phyloP scores from a whole-genome alignment of 2,329 filamentous ascomycete genomes.

The Talaromyces sp. region DNA sequence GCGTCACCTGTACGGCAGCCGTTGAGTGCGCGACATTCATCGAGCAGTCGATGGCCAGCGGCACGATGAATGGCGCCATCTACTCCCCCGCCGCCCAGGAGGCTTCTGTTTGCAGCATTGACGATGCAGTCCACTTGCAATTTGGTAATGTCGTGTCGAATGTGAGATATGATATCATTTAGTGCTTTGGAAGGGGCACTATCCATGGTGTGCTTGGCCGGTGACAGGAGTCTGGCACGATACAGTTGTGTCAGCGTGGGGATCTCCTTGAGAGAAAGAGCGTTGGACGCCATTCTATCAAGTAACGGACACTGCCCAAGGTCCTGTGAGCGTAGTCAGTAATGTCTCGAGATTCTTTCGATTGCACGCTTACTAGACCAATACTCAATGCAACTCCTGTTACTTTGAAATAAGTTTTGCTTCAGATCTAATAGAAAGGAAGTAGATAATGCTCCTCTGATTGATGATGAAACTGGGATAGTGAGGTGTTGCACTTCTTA shows the following conservation, averaged over 20 bases:
- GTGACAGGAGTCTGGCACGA: conserved; percentile 50
- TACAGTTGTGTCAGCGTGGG: conserved; percentile 60
- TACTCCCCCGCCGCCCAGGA: conserved; percentile 87
- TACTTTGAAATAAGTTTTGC: not conserved
- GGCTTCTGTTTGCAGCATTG: conserved; percentile 78
- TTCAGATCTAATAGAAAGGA: not conserved
- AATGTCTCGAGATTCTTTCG: not conserved
- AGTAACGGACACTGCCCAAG: not conserved
- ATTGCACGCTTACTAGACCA: not conserved
- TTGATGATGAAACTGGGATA: not conserved
- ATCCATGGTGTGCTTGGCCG: conserved; percentile 24
- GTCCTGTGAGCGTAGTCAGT: not conserved
- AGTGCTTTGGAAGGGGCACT: conserved; percentile 50
- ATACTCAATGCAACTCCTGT: not conserved
- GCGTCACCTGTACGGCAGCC: conserved; percentile 76
- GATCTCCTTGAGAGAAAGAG: conserved; percentile 34
- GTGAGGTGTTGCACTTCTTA: not conserved
- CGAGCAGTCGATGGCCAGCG: conserved; percentile 65
- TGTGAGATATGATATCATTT: conserved; percentile 57
- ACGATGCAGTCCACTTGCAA: conserved; percentile 79
- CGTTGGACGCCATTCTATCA: conserved; percentile 9
- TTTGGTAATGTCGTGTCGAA: conserved; percentile 76
- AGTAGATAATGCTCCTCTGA: not conserved
- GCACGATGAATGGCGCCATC: conserved; percentile 82
- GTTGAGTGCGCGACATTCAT: conserved; percentile 67